Percentiles rank a stretch among this genome's conserved stretches.
These are phyloP conservation scores for Dothistroma pini DNA, from an alignment of 2,329 filamentous ascomycete genomes.

Conservation along the genomic window DNA sequence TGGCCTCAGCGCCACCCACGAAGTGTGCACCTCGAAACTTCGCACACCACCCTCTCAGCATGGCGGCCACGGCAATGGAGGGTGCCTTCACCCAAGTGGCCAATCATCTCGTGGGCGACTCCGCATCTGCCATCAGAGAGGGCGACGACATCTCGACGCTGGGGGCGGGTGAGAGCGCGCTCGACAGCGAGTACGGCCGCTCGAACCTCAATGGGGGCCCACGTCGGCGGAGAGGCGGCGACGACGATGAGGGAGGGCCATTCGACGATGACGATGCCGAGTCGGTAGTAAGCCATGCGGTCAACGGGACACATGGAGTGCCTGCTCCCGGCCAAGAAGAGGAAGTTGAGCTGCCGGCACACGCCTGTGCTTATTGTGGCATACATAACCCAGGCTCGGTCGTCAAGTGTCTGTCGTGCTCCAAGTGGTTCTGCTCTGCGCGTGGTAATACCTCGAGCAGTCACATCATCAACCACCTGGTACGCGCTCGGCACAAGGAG, in stretches of 20 bases:
- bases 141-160: constrained; percentile 59
- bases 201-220: constrained; percentile 59
- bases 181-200: constrained; percentile 60
- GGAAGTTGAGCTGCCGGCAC: constrained; percentile 77
- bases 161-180: constrained; percentile 67
- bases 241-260: constrained; percentile 81
- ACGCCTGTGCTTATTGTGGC: constrained; percentile 97
- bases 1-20: constrained; percentile 11
- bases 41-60: constrained; percentile 9
- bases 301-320: constrained; percentile 67
- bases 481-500: constrained; percentile 96
- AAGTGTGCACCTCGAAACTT: constrained; percentile 5
- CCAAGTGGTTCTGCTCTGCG: constrained; percentile 98
- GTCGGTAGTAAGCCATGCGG: constrained; percentile 73
- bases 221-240: constrained; percentile 69
- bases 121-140: constrained; percentile 81
- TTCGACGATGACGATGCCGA: constrained; percentile 68
- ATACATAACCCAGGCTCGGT: constrained; percentile 95
- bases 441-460: constrained; percentile 95
- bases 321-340: constrained; percentile 65
- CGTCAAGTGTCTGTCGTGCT: constrained; percentile 92
- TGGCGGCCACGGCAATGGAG: constrained; percentile 57
- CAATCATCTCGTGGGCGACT: constrained; percentile 82
- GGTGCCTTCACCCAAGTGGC: constrained; percentile 83
- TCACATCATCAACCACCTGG: constrained; percentile 97